Conservation (phyloP, 805 yeast genomes). For the Priceomyces castillae region DNA sequence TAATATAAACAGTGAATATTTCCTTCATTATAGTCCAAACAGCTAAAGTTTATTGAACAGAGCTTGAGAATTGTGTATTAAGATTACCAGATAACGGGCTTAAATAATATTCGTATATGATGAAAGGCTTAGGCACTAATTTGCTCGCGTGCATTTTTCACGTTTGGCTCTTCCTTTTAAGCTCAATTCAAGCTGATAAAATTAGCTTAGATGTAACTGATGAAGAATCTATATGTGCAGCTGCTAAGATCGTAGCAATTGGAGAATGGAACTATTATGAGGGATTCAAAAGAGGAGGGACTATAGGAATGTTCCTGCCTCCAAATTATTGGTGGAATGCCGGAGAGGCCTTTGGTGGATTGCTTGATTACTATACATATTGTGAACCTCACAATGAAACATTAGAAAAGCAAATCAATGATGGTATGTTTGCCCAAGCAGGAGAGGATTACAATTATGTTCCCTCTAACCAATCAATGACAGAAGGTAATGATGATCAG, state of each 20-base stretch:
- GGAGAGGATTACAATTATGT: slow-evolving; percentile 42
- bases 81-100: no score
- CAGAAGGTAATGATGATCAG: slow-evolving; percentile 52
- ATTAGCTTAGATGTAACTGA: slow-evolving; percentile 36
- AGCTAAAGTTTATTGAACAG: no score
- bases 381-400: slow-evolving; percentile 36
- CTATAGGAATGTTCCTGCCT: slow-evolving; percentile 43
- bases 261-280: slow-evolving; percentile 48
- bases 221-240: slow-evolving; percentile 39
- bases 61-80: no score
- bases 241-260: slow-evolving; percentile 30
- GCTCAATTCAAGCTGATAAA: no score
- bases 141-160: no score
- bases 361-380: slow-evolving; percentile 38
- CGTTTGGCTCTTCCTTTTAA: no score
- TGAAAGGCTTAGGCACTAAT: no score
- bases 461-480: slow-evolving; percentile 45
- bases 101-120: no score
- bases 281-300: slow-evolving; percentile 42
- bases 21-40: no score
- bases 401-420: slow-evolving; percentile 26
- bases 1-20: no score
- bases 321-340: slow-evolving; percentile 57
- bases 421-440: slow-evolving; percentile 44
- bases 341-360: slow-evolving; percentile 50